A percentile compares a stretch with the other conserved stretches of the same genome.
Evolutionary conservation across 2,329 filamentous ascomycete species (phyloP).

Genomic region (Conoideocrella luteorostrata): DNA sequence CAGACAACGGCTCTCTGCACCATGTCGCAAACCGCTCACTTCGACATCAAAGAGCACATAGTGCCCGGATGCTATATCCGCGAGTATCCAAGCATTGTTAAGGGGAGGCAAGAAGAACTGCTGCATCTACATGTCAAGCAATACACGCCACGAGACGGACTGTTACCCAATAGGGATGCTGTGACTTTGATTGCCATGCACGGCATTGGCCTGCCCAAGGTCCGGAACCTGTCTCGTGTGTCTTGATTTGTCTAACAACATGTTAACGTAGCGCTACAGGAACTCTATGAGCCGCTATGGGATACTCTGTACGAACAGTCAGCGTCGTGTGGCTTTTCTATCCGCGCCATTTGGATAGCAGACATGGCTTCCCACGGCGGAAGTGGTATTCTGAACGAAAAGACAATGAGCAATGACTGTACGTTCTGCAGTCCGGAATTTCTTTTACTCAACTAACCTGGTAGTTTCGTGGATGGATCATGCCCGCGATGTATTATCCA

Average conservation of each 20-base stretch:
- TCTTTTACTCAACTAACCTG: too few relatives aligned
- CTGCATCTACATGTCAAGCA: conserved; percentile 71
- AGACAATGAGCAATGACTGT: conserved; percentile 70
- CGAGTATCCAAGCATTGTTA: conserved; percentile 64
- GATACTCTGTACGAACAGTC: conserved; percentile 51
- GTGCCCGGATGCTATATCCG: too few relatives aligned
- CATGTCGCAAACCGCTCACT: too few relatives aligned
- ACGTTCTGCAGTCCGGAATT: too few relatives aligned
- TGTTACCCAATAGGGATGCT: conserved; percentile 57
- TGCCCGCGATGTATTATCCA: conserved; percentile 68
- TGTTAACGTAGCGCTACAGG: too few relatives aligned
- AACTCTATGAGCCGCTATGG: conserved; percentile 82
- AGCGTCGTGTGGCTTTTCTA: conserved; percentile 48
- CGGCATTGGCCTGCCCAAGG: conserved; percentile 85
- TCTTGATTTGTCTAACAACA: too few relatives aligned
- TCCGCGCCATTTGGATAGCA: conserved; percentile 76
- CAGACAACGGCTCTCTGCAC: too few relatives aligned
- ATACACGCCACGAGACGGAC: conserved; percentile 67
- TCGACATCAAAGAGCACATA: too few relatives aligned
- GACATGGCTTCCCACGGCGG: conserved; percentile 71
- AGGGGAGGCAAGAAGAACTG: conserved; percentile 61
- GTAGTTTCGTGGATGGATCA: conserved; percentile 75
- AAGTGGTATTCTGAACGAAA: conserved; percentile 67
- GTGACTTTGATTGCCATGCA: conserved; percentile 76
- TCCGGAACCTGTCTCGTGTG: conserved; percentile 27